phyloP scores from a whole-genome alignment of 768 basidiomycete genomes.

The Neoboletus magnificus region DNA sequence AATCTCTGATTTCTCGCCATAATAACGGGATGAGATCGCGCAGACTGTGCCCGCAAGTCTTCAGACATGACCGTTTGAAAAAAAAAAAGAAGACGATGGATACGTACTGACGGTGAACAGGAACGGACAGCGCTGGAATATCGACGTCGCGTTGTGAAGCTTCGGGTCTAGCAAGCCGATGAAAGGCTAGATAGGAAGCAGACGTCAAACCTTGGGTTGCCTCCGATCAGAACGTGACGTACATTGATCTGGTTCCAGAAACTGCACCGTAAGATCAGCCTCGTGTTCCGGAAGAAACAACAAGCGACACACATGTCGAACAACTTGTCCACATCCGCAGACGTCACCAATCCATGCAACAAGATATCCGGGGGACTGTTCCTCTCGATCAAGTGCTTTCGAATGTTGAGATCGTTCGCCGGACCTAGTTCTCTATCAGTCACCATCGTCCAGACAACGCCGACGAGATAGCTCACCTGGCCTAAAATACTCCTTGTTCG shows the following conservation, averaged over 20 bases:
- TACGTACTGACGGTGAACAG: conserved; percentile 81
- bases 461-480: conserved; percentile 48
- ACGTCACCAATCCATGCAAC: conserved; percentile 73
- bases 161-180: conserved; percentile 78
- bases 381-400: conserved; percentile 70
- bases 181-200: conserved; percentile 40
- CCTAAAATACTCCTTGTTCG: conserved; percentile 76
- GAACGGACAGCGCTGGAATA: conserved; percentile 84
- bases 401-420: conserved; percentile 64
- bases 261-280: conserved; percentile 35
- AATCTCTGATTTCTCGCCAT: conserved; percentile 71
- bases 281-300: background rate
- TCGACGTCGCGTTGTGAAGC: conserved; percentile 74
- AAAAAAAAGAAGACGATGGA: background rate
- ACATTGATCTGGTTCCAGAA: conserved; percentile 73
- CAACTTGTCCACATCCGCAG: conserved; percentile 77
- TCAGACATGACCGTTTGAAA: background rate
- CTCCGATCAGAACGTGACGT: conserved; percentile 18
- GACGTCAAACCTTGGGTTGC: background rate
- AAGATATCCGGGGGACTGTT: conserved; percentile 81
- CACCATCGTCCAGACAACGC: no score
- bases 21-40: conserved; percentile 81
- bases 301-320: conserved; percentile 66
- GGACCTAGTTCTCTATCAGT: conserved; percentile 45
- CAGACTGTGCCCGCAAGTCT: conserved; percentile 53